Conservation (phyloP, 1,139 yeast species). For the Kluyveromyces sp. region DNA sequence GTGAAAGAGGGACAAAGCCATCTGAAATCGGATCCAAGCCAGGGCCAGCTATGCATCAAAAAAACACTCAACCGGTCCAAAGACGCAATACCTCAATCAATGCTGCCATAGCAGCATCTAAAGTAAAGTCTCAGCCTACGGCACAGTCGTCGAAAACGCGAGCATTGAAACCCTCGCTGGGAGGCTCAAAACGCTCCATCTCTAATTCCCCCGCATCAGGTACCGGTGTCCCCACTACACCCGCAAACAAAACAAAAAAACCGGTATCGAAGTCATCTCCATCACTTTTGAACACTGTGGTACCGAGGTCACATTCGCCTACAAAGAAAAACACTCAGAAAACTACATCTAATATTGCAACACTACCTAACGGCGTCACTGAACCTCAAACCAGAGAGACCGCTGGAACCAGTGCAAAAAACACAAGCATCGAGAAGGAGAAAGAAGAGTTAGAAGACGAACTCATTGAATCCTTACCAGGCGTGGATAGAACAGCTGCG, state of each 20-base stretch:
- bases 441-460: conserved; percentile 34
- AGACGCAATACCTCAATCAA: conserved; percentile 4
- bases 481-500: conserved; percentile 62
- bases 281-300: conserved; percentile 2
- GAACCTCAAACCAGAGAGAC: too few species aligned
- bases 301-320: conserved; percentile 20
- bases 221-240: conserved; percentile 5
- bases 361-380: too few species aligned
- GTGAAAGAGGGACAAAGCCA: neutral
- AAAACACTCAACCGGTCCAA: neutral
- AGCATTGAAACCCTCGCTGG: neutral
- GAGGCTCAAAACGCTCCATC: neutral
- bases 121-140: neutral
- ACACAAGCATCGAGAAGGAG: neutral
- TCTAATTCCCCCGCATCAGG: neutral
- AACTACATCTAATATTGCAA: conserved; percentile 13
- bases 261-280: conserved; percentile 12
- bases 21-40: neutral
- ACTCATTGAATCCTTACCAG: conserved; percentile 34
- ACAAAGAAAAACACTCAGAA: conserved; percentile 28
- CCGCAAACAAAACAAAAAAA: conserved; percentile 6
- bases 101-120: conserved; percentile 7
- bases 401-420: too few species aligned
- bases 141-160: neutral
- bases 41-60: neutral